Base-by-base conservation (phyloP, 2,329 filamentous ascomycete genomes). In the Trichoderma sp. region DNA sequence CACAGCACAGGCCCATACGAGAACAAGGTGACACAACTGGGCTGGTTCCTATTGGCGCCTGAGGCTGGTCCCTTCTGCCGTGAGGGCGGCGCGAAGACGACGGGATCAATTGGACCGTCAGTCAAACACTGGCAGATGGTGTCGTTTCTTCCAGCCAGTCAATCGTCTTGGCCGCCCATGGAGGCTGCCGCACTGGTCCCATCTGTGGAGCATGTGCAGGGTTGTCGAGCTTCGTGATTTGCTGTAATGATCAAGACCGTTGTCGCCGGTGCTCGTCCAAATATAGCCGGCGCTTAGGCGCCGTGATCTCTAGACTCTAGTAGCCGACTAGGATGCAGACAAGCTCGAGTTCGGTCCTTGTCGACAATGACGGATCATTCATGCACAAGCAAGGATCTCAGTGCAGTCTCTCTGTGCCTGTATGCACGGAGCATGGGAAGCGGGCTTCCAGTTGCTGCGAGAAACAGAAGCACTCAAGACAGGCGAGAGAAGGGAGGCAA, bases 221-320 rank as follows among this genome's bases (percentile, higher is more conserved):
- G 71, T 60, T 32, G 11, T 18, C 24, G 39, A 53, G 14, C 47
- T 32, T 47, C 51, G 60, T 61, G 51, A 72, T 70, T 72, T 65
- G 63, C 36, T 47, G 65, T 28, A 64, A 14, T 24, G 65, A 12
- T 18, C 6, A 60, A 30, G 58, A 53, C 66, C 57, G 47, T 43
- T 30, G 64, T 24, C 47, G 68, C 71, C 56, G 53, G 61, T 63
- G 30, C 53, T 71, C 56, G 36, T 73, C 75, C 76, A 77, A 78
- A 77, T 78, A 79, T 79, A 79, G 78, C 73, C 70, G 74, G 72
- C 74, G 71, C 70, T 73, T 78, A 78, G 76, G 77, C 77, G 77
- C 77, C 75, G 75, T 75, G 74, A 76, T 74, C 74, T 75, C 68
- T 36, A 58, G 64, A 15, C 34, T 36, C 34, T 15, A 3, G 34